Base-by-base conservation (phyloP, 345 rosid genomes). In the Erodium maritimum region DNA sequence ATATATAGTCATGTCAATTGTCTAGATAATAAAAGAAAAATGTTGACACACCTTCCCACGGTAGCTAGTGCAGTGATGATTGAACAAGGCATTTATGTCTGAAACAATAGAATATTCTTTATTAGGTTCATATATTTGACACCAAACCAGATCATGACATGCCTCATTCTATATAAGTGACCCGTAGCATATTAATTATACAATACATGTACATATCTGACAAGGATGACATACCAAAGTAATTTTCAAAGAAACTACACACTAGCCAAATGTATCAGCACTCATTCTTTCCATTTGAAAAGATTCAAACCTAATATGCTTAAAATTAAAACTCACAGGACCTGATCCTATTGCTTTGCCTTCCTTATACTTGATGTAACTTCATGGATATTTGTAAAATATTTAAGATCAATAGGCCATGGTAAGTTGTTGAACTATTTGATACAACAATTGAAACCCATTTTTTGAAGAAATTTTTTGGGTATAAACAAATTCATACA, bases 31-130 rank as follows among this genome's bases (percentile, higher is more conserved):
- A 60, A 54, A 23, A 52, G 46, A 65, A 56, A 57, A 23, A 19
- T 54, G 22, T 16, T 54, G 61, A 62, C 82, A 1, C 54, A 91
- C 96, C 91, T 88, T 91, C 72, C 98, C 98, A 69, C 72, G 68
- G 65, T 88, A 81, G 75, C 86, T 91, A 54, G 71, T 29, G 61
- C 87, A 88, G 19, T 66, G 79, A 60, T 56, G 85, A 78, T 75
- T 88, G 77, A 86, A 91, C 60, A 82, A 73, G 51, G 82, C 79
- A 77, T 84, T 88, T 68, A 91, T 84, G 59, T 88, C 98, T 91
- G 90, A 37, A 12, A 37, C 53, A 72, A 71, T 19, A 63, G 50
- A 21, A 61, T 65, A 23, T 22, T n/a, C 56, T 17, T 52, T 23
- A 46, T 67, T 37, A 65, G 56, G 58, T 5, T 52, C 61, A 52